phyloP scores from a whole-genome alignment of 495 filamentous ascomycete genomes.

The Neurospora sp. region DNA sequence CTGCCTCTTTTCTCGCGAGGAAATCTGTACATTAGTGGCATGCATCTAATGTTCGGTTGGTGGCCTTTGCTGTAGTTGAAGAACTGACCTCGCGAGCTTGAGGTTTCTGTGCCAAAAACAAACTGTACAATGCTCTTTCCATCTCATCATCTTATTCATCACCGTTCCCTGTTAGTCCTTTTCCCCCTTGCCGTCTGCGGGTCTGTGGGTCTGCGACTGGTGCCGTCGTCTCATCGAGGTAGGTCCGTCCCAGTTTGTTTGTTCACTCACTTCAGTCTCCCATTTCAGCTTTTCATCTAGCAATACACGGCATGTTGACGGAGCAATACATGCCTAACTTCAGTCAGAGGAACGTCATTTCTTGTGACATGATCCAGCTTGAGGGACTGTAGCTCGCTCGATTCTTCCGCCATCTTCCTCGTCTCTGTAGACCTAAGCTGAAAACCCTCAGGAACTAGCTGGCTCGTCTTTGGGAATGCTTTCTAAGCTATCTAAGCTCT shows the following conservation, averaged over 20 bases:
- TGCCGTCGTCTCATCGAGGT: not conserved
- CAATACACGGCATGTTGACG: not conserved
- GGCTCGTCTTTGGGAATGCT: not conserved
- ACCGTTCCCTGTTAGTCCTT: not conserved
- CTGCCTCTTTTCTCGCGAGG: not conserved
- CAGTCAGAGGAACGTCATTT: not conserved
- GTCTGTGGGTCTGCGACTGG: not conserved
- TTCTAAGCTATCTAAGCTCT: too few relatives aligned
- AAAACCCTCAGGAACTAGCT: not conserved
- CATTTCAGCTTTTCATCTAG: not conserved
- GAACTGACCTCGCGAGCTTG: too few relatives aligned
- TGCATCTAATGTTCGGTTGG: too few relatives aligned
- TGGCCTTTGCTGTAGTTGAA: too few relatives aligned
- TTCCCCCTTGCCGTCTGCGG: not conserved
- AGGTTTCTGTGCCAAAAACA: too few relatives aligned
- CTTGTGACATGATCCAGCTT: not conserved
- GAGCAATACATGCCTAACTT: not conserved
- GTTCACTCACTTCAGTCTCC: not conserved
- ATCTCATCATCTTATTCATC: not conserved
- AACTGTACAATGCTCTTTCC: too few relatives aligned
- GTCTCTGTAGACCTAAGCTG: not conserved
- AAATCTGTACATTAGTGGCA: too few relatives aligned
- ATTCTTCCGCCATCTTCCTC: not conserved
- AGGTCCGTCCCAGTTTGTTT: not conserved
- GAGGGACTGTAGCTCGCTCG: fast-evolving